Conservation (phyloP, 768 basidiomycete species). For the Hypsizygus marmoreus region DNA sequence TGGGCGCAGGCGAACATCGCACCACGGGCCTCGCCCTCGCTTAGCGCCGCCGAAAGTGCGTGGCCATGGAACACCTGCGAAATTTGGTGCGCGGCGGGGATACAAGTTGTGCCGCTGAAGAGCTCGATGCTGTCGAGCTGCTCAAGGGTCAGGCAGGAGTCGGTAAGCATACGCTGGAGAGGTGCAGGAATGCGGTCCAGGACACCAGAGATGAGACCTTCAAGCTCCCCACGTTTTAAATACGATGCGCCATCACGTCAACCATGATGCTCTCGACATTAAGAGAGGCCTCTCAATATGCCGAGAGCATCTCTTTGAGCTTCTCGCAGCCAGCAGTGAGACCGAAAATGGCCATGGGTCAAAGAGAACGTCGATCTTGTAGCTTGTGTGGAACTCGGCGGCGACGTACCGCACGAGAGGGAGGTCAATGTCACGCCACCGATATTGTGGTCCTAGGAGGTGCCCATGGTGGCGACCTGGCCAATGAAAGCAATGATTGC, state of each 20-base stretch:
- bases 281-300: slow-evolving; percentile 85
- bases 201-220: slow-evolving; percentile 71
- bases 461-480: slow-evolving; percentile 80
- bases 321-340: slow-evolving; percentile 87
- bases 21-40: slow-evolving; percentile 98
- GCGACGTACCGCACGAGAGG: slow-evolving; percentile 89
- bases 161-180: slow-evolving; percentile 74
- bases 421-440: slow-evolving; percentile 97
- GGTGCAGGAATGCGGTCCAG: slow-evolving; percentile 78
- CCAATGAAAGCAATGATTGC: slow-evolving; percentile 95
- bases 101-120: slow-evolving; percentile 89
- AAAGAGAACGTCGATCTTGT: slow-evolving; percentile 93
- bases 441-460: slow-evolving; percentile 91
- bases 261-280: slow-evolving; percentile 97
- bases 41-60: slow-evolving; percentile 84
- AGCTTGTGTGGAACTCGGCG: slow-evolving; percentile 91
- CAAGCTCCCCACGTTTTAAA: slow-evolving; percentile 80
- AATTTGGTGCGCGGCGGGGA: slow-evolving; percentile 93
- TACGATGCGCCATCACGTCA: slow-evolving; percentile 92
- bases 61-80: slow-evolving; percentile 82
- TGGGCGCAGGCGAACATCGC: slow-evolving; percentile 97
- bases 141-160: slow-evolving; percentile 79
- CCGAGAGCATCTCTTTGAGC: slow-evolving; percentile 95
- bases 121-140: slow-evolving; percentile 92
- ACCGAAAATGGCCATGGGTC: slow-evolving; percentile 93